Conservation (phyloP, 139 green algal species). For the Chlamydomonas sphaeroides region DNA sequence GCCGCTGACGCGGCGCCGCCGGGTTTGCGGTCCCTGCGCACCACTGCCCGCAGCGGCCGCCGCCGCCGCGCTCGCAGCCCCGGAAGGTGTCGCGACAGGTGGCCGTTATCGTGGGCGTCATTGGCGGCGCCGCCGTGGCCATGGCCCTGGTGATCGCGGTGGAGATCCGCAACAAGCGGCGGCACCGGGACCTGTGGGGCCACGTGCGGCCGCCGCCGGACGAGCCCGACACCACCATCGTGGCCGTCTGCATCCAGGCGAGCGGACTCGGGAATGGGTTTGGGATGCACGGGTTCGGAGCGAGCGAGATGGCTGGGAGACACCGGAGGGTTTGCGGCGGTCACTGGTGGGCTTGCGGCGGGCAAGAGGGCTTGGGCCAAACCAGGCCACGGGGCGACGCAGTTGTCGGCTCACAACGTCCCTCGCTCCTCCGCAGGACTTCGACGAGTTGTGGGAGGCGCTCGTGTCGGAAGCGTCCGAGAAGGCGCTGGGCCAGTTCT, state of each 20-base stretch:
- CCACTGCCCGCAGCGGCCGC: no score
- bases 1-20: no score
- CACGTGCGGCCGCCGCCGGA: conserved; percentile 28
- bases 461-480: conserved; percentile 18
- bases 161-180: conserved; percentile 43
- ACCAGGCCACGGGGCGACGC: no score
- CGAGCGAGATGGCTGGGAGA: not conserved
- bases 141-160: not conserved
- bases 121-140: not conserved
- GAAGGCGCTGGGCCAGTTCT: conserved; percentile 13
- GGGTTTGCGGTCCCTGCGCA: no score
- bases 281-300: no score
- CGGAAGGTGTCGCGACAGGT: not conserved
- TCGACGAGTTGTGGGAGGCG: conserved; percentile 42
- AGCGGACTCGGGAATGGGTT: no score
- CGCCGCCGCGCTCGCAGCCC: not conserved
- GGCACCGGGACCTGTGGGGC: conserved; percentile 32
- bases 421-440: conserved; percentile 30
- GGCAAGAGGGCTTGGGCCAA: no score
- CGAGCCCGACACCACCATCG: conserved; percentile 39
- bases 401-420: no score
- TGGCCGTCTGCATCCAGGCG: conserved; percentile 31
- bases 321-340: no score
- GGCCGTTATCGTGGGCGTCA: conserved; percentile 14
- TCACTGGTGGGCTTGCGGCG: no score